phyloP scores from a whole-genome alignment of 257 asterid species.

The Solanum ahanhuiri region DNA sequence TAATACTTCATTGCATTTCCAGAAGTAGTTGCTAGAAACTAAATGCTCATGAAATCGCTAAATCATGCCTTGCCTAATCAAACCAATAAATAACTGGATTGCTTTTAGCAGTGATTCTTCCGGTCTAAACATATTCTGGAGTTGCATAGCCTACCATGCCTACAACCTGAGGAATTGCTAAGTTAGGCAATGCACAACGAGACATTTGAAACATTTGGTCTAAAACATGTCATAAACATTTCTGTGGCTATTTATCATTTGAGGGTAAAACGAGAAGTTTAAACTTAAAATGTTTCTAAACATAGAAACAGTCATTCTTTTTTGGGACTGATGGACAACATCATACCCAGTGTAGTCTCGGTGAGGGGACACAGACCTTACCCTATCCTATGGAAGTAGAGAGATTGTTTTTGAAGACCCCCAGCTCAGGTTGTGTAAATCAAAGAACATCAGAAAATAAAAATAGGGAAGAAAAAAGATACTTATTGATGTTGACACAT shows the following conservation, averaged over 20 bases:
- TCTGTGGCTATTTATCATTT: neutral
- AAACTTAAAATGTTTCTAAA: neutral
- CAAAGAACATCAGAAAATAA: neutral
- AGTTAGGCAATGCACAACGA: neutral
- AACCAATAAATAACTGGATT: no score
- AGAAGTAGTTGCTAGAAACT: no score
- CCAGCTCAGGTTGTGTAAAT: no score
- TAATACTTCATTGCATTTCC: no score
- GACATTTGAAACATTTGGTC: neutral
- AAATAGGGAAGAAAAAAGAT: neutral
- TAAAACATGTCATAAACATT: neutral
- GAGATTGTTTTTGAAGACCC: no score
- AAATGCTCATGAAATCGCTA: no score
- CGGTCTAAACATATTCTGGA: slow-evolving; percentile 68
- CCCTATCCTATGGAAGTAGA: no score
- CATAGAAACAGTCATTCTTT: neutral
- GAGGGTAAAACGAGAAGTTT: neutral
- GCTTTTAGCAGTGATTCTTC: slow-evolving; percentile 71
- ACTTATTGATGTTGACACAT: slow-evolving; percentile 80
- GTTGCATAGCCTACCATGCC: slow-evolving; percentile 95
- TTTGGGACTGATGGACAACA: neutral
- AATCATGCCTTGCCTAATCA: no score
- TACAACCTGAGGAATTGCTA: slow-evolving; percentile 43
- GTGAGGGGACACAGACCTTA: no score
- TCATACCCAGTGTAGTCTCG: no score